A percentile compares a stretch with the other conserved stretches of the same genome.
phyloP scores from a whole-genome alignment of 768 basidiomycete genomes.

The Hortiboletus flavorubellus region DNA sequence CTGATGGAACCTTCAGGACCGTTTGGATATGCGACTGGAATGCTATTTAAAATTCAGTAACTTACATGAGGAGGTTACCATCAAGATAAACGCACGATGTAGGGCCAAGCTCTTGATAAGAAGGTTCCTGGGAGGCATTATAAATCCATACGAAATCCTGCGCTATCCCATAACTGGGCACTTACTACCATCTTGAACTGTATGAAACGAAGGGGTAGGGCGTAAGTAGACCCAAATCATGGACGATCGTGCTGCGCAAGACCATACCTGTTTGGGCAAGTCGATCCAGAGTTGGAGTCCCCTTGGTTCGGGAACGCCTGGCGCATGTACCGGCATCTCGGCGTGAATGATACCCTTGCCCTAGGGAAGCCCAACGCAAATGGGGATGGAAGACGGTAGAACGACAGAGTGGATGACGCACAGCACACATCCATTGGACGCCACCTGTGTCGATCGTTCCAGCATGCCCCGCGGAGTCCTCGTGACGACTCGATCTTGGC shows the following conservation, averaged over 20 bases:
- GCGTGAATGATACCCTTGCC: slow-evolving; percentile 76
- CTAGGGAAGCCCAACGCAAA: slow-evolving; percentile 22
- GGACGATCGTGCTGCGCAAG: background rate
- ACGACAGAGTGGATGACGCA: slow-evolving; percentile 31
- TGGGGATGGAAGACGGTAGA: background rate
- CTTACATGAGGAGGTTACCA: background rate
- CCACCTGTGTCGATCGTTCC: slow-evolving; percentile 77
- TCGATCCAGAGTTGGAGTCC: slow-evolving; percentile 91
- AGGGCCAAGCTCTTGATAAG: slow-evolving; percentile 79
- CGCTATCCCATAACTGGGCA: slow-evolving; percentile 6
- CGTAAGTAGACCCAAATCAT: slow-evolving; percentile 15
- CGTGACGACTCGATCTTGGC: slow-evolving; percentile 70
- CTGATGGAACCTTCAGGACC: slow-evolving; percentile 64
- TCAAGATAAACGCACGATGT: slow-evolving; percentile 42
- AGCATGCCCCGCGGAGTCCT: slow-evolving; percentile 87
- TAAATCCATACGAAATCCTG: background rate
- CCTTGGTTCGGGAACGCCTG: slow-evolving; percentile 64
- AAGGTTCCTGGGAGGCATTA: slow-evolving; percentile 50
- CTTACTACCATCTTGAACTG: slow-evolving; percentile 74
- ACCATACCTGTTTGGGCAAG: slow-evolving; percentile 61
- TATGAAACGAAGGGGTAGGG: slow-evolving; percentile 23
- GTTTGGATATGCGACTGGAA: slow-evolving; percentile 70
- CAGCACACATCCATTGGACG: slow-evolving; percentile 94
- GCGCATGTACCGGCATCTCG: slow-evolving; percentile 82
- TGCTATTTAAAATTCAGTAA: slow-evolving; percentile 37